Base-by-base conservation (phyloP, 495 filamentous ascomycete genomes). In the Polyplosphaeria fusca region DNA sequence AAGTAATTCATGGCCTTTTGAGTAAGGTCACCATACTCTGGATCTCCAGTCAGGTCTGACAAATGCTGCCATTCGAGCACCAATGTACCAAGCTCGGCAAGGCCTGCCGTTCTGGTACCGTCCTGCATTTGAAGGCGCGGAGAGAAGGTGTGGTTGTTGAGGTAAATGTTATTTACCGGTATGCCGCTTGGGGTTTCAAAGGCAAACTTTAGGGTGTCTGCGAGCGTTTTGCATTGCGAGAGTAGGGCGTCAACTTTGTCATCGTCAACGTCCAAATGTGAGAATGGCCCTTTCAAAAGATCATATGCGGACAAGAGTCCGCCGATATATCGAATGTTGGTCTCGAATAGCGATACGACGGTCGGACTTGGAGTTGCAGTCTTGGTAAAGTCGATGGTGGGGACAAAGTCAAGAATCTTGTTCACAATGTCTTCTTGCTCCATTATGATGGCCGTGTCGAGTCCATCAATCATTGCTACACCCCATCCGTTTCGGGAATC, bases 31-130 rank as follows among this genome's bases (percentile, higher is more conserved):
- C 77, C 87, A 63, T 92, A 95, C 48, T 75, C 75, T 1, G 60
- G 37, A 54, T 91, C 73, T 2, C 83, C 83, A 0, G 86, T 88
- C 47, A 94, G 71, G 67, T 95, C 89, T 20, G 86, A 86, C 3
- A 95, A 74, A 16, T 79, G 87, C 5, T 86, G 89, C 90, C 90
- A 95, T 70, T 95, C 90, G 0, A 95, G 78, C 0, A 90, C 84
- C 1, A 71, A 45, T 3, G 67, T 71, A 16, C 69, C 69, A 16
- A 64, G 59, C 11, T 65, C 67, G 24, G 69, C 69, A 19, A 71
- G 39, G 2, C 67, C 66, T 20, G 68, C 68, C 5, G 65, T 60
- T 1, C 47, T 27, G 13, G 23, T 46, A 16, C 55, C 60, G 30
- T 58, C 55, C 13, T 7, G 16, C 47, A 43, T 58, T 11, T 27